A percentile compares a stretch with the other conserved stretches of the same genome.
Evolutionary conservation across 192 early-diverging fungal species (phyloP).

Genomic region (Coemansia sp.): DNA sequence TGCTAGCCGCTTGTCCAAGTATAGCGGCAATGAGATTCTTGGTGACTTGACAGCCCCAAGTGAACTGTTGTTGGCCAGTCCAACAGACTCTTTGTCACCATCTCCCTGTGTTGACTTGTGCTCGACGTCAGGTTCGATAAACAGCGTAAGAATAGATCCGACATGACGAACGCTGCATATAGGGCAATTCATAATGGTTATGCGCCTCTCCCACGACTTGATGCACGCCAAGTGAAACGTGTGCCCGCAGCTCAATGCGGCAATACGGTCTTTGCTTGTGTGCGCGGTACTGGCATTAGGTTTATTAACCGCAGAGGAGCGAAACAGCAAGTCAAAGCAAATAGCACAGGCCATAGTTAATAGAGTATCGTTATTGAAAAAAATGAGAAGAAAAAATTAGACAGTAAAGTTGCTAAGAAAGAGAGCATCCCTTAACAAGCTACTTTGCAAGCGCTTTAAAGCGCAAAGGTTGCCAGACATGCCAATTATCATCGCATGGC

Average conservation of each 20-base stretch:
- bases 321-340: not conserved
- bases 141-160: not conserved
- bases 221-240: constrained; percentile 2
- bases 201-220: not conserved
- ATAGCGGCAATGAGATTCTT: not conserved
- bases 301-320: not conserved
- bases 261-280: not conserved
- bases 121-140: not conserved
- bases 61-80: too few relatives aligned
- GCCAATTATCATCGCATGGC: too few relatives aligned
- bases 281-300: not conserved
- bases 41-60: not conserved
- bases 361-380: not conserved
- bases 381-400: not conserved
- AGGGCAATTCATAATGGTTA: not conserved
- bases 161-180: not conserved
- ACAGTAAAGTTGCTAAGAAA: not conserved
- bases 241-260: not conserved
- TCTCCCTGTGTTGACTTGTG: not conserved
- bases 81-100: not conserved
- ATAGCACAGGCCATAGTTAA: not conserved
- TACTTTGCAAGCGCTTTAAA: too few relatives aligned
- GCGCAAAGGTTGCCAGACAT: too few relatives aligned
- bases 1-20: not conserved
- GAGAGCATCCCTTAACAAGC: not conserved